Base-by-base conservation (phyloP, 2,329 filamentous ascomycete genomes). In the Lachnellula occidentalis region DNA sequence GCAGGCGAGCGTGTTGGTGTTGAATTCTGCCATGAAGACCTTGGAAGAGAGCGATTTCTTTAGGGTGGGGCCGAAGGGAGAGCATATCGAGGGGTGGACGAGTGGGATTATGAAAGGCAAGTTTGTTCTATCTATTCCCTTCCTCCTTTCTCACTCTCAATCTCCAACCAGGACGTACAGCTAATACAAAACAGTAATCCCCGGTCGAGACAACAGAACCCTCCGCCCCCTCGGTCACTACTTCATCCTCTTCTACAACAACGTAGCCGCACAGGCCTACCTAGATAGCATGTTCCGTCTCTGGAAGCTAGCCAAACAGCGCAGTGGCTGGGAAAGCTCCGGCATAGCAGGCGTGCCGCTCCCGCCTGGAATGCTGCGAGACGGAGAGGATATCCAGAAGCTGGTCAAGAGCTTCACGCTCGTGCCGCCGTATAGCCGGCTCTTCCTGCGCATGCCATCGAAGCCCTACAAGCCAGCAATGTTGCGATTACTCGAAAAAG, bases 11-110 rank as follows among this genome's bases (percentile, higher is more conserved):
- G 58, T 69, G 19, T 74, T 92, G 41, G 74, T 85, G 42, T 71
- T 91, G 37, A 74, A 74, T 19, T 78, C 81, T 39, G 77, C 81
- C 6, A 82, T 80, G 63, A 77, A 76, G 54, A 77, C 79, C 19
- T 76, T 92, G 43, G 74, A 76, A 19, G 80, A 85, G 62, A 80
- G 78, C 60, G 88, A 92, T 71, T 92, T 92, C 70, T 78, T 82
- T 59, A 83, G 87, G 53, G 70, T 91, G 17, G 77, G 82, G 5
- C 78, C 79, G 1, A 80, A 78, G 63, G 81, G 82, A 45, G 71
- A 75, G 51, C 82, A 88, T 61, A 78, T 92, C 34, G 82, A 86
- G 58, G 78, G 78, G 41, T 91, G 88, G 87, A 76, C 79, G 9
- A 77, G 76, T 53, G 81, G 82, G 27, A 82, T 90, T 54, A 71